These are phyloP conservation scores for Rhododendron mucronatum DNA, from an alignment of 148 eudicot genomes.

Conservation along the genomic window DNA sequence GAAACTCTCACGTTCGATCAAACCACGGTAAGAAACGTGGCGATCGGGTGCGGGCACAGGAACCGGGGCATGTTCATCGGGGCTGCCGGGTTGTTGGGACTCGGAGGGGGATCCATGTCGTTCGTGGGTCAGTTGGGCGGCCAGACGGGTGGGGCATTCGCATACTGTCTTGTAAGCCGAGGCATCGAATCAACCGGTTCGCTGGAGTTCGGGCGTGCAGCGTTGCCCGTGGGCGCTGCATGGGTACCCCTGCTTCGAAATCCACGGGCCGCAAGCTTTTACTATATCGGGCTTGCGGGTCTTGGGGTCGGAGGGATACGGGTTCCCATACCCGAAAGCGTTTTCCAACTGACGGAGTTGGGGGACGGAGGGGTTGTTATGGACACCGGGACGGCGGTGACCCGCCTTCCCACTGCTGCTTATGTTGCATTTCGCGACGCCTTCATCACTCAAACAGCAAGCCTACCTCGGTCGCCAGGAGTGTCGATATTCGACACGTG, in stretches of 20 bases:
- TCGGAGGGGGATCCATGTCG: conserved; percentile 85
- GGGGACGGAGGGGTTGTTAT: conserved; percentile 83
- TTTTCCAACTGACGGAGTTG: conserved; percentile 31
- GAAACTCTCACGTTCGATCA: conserved; percentile 67
- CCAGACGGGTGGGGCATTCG: conserved; percentile 75
- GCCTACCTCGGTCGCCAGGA: conserved; percentile 44
- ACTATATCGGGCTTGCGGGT: conserved; percentile 61
- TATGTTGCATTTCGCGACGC: conserved; percentile 68
- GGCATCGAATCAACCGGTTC: conserved; percentile 67
- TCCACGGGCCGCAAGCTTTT: conserved; percentile 63
- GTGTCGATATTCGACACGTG: conserved; percentile 84
- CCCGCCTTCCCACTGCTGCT: conserved; percentile 59
- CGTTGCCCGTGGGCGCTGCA: conserved; percentile 76
- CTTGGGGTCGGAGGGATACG: conserved; percentile 75
- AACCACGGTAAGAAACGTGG: conserved; percentile 50
- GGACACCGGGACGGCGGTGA: conserved; percentile 91
- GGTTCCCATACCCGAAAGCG: conserved; percentile 48
- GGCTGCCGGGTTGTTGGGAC: conserved; percentile 77
- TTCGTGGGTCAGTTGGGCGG: conserved; percentile 82
- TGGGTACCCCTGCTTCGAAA: conserved; percentile 70
- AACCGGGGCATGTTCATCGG: conserved; percentile 90
- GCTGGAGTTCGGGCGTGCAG: conserved; percentile 60
- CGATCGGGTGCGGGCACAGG: conserved; percentile 83
- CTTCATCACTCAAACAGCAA: conserved; percentile 49
- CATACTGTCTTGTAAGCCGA: conserved; percentile 67